phyloP scores from a whole-genome alignment of 2,329 filamentous ascomycete species.

The Falciphora oryzae region DNA sequence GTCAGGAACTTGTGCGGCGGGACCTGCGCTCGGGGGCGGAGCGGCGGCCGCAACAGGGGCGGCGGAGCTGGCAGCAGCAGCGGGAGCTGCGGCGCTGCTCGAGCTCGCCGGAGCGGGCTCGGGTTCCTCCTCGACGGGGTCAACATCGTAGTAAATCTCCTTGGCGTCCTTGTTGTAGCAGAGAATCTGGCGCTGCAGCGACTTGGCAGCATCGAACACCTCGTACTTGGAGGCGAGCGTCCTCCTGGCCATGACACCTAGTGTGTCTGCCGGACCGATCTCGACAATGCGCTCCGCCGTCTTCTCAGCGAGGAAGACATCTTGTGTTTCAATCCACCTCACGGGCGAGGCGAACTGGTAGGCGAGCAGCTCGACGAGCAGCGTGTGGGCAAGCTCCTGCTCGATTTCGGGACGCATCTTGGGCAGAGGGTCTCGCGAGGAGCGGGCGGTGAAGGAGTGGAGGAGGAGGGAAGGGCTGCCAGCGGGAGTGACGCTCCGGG shows the following conservation, averaged over 20 bases:
- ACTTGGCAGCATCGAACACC: slow-evolving; percentile 95
- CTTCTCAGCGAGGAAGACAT: slow-evolving; percentile 97
- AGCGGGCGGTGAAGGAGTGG: not conserved
- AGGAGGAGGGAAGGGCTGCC: slow-evolving; percentile 1
- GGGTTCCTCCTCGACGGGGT: slow-evolving; percentile 87
- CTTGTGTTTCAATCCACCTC: slow-evolving; percentile 99
- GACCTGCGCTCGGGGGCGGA: slow-evolving; percentile 68
- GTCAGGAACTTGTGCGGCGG: slow-evolving; percentile 81
- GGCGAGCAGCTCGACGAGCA: slow-evolving; percentile 96
- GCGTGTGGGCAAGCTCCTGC: slow-evolving; percentile 97
- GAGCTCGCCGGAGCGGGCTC: slow-evolving; percentile 39
- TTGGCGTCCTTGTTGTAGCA: slow-evolving; percentile 99
- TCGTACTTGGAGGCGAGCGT: slow-evolving; percentile 97
- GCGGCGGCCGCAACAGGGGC: slow-evolving; percentile 47
- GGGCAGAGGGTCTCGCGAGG: slow-evolving; percentile 6
- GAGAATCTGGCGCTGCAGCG: slow-evolving; percentile 92
- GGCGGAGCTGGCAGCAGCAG: slow-evolving; percentile 41
- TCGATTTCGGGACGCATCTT: slow-evolving; percentile 97
- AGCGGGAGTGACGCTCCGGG: slow-evolving; percentile 11
- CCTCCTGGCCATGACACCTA: slow-evolving; percentile 95
- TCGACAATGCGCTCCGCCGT: slow-evolving; percentile 96
- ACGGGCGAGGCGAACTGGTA: slow-evolving; percentile 99
- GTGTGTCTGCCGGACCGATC: slow-evolving; percentile 91
- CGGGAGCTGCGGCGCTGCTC: slow-evolving; percentile 31
- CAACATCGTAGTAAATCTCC: slow-evolving; percentile 98